phyloP scores from a whole-genome alignment of 2,329 filamentous ascomycete genomes.

The Trichoderma aggressivum region DNA sequence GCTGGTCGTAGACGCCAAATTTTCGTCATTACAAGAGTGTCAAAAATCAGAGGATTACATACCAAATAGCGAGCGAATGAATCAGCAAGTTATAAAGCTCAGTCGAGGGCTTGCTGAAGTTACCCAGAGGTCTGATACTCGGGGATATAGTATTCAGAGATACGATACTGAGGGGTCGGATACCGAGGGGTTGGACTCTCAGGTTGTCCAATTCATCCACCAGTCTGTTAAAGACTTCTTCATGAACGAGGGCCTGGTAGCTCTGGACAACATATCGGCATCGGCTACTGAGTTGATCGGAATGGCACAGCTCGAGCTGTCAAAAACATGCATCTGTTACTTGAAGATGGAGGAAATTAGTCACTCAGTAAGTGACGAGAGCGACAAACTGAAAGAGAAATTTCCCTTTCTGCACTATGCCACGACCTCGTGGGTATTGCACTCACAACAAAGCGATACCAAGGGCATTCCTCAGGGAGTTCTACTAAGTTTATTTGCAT shows the following conservation, averaged over 20 bases:
- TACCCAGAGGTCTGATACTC: no score
- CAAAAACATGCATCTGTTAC: slow-evolving; percentile 28
- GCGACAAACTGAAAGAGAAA: not conserved
- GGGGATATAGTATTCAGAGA: no score
- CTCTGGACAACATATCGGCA: slow-evolving; percentile 13
- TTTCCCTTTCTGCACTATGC: slow-evolving; percentile 16
- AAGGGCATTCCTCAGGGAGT: not conserved
- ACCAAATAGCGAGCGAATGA: slow-evolving; percentile 19
- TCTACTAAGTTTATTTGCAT: not conserved
- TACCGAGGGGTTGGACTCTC: no score
- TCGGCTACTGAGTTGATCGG: not conserved
- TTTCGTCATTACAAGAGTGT: slow-evolving; percentile 24
- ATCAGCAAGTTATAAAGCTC: slow-evolving; percentile 23
- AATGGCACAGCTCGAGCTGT: slow-evolving; percentile 24
- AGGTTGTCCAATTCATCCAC: slow-evolving; percentile 34
- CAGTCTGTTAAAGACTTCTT: slow-evolving; percentile 36
- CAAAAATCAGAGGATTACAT: slow-evolving; percentile 20
- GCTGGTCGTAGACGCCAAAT: slow-evolving; percentile 27
- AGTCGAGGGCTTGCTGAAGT: slow-evolving; percentile 32
- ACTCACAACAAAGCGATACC: slow-evolving; percentile 2
- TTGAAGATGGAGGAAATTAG: slow-evolving; percentile 24
- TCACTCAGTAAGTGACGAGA: no score
- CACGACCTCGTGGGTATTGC: slow-evolving; percentile 1
- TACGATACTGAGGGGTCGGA: no score
- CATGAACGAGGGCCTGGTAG: slow-evolving; percentile 23